Evolutionary conservation across 2,329 filamentous ascomycete species (phyloP).

Genomic region (Rosellinia necatrix): DNA sequence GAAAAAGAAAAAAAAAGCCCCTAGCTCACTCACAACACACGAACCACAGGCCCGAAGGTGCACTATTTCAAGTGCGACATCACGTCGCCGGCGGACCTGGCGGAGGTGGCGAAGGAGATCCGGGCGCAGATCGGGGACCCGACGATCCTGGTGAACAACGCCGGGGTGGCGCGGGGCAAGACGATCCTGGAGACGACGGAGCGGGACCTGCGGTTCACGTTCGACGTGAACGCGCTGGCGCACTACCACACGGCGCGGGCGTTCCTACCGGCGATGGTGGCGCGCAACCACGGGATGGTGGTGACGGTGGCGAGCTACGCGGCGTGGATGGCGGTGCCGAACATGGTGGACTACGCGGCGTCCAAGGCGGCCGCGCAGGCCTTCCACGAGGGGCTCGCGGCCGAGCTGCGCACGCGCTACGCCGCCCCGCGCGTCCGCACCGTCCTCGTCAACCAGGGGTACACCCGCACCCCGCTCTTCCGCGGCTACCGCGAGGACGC

Average conservation of each 20-base stretch:
- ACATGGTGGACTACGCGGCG: constrained; percentile 63
- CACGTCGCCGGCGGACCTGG: constrained; percentile 58
- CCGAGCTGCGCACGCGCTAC: constrained; percentile 57
- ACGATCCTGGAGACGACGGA: constrained; percentile 52
- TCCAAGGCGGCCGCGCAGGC: constrained; percentile 62
- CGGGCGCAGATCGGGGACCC: constrained; percentile 44
- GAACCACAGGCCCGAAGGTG: constrained; percentile 58
- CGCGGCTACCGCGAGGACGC: constrained; percentile 58
- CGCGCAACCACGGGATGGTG: constrained; percentile 58
- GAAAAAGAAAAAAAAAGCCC: too few species aligned
- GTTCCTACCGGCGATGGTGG: constrained; percentile 57
- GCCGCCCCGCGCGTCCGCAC: constrained; percentile 62
- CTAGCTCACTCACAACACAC: too few species aligned
- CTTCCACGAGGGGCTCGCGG: constrained; percentile 62
- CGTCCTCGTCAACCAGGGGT: constrained; percentile 67
- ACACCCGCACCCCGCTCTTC: constrained; percentile 66
- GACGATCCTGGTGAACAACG: constrained; percentile 46
- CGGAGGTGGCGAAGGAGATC: constrained; percentile 47
- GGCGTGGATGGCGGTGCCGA: constrained; percentile 56
- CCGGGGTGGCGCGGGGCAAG: constrained; percentile 49
- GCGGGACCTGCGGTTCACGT: constrained; percentile 50
- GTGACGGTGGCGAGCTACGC: constrained; percentile 61
- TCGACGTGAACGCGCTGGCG: constrained; percentile 56
- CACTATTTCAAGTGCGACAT: constrained; percentile 74
- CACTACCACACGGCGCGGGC: constrained; percentile 56